A percentile compares a stretch with the other conserved stretches of the same genome.
Conservation (phyloP, 2,329 filamentous ascomycete species). For the Parasarocladium wereldwijsianum region DNA sequence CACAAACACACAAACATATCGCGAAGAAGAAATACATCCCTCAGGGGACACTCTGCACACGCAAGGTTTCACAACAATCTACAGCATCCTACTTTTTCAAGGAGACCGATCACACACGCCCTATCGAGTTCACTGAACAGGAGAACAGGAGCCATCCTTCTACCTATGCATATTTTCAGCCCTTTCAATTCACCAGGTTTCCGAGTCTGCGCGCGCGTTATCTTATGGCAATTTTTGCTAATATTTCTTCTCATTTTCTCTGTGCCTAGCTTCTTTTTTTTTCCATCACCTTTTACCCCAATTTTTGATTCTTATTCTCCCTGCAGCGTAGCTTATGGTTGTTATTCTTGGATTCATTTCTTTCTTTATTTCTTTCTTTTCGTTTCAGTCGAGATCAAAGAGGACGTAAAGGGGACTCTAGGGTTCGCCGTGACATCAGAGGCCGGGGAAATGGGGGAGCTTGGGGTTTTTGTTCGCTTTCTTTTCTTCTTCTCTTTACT, state of each 20-base stretch:
- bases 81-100: no score
- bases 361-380: conserved; percentile 4
- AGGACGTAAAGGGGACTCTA: no score
- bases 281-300: neutral
- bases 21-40: neutral
- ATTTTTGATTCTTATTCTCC: conserved; percentile 8
- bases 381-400: neutral
- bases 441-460: no score
- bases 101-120: no score
- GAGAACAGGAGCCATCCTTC: no score
- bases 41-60: neutral
- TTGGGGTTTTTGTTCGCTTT: conserved; percentile 8
- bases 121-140: no score
- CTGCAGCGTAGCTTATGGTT: conserved; percentile 8
- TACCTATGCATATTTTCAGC: no score
- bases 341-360: conserved; percentile 1
- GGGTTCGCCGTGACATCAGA: no score
- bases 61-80: no score
- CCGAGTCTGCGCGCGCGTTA: no score
- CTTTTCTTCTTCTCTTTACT: conserved; percentile 7
- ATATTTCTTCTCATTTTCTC: conserved; percentile 1
- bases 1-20: neutral
- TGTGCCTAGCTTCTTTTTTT: neutral
- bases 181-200: no score
- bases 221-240: neutral